Evolutionary conservation across 2,329 filamentous ascomycete genomes (phyloP).

Genomic region (Mycosphaerella sp.): DNA sequence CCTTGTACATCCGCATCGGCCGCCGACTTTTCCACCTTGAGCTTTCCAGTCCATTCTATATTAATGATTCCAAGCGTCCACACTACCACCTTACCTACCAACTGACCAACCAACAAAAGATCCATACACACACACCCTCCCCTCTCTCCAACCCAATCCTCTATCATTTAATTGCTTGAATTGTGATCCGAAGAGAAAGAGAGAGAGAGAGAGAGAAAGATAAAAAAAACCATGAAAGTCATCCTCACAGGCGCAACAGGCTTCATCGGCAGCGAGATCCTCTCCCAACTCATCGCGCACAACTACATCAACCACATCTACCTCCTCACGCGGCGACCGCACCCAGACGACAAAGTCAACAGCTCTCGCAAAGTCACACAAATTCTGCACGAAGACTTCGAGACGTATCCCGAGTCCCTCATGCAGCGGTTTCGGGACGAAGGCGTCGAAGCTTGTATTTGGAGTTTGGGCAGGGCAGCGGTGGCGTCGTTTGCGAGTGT

Average conservation of each 20-base stretch:
- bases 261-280: constrained; percentile 50
- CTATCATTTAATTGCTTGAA: no score
- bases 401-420: constrained; percentile 44
- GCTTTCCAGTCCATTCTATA: no score
- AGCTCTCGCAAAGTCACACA: constrained; percentile 33
- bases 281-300: constrained; percentile 47
- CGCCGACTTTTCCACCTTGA: no score
- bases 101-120: no score
- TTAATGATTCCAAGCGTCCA: no score
- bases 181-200: no score
- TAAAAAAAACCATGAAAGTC: constrained; percentile 49
- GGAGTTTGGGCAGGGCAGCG: constrained; percentile 33
- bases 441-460: constrained; percentile 44
- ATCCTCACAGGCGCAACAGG: constrained; percentile 56
- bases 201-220: background rate
- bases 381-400: constrained; percentile 46
- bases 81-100: no score
- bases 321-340: constrained; percentile 30
- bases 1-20: no score
- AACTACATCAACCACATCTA: constrained; percentile 44
- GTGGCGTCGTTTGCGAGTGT: constrained; percentile 24
- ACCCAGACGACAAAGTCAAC: constrained; percentile 25
- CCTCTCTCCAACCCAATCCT: no score
- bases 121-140: no score
- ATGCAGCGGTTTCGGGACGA: constrained; percentile 35